These are phyloP conservation scores for Trapa incisa DNA, from an alignment of 345 rosid genomes.

Conservation along the genomic window DNA sequence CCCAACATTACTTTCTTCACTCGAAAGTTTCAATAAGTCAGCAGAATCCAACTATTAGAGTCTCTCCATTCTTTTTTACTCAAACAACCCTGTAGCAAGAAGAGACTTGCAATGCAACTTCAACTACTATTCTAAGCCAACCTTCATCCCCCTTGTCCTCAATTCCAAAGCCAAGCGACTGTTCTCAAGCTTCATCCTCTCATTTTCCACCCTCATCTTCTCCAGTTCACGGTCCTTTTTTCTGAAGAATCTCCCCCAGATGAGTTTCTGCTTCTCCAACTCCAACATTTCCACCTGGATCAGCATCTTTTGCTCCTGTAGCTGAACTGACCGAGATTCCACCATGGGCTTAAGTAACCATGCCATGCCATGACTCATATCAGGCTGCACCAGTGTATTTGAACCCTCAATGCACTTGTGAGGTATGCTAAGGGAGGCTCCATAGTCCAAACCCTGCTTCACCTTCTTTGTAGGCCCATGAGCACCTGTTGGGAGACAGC, in stretches of 20 bases:
- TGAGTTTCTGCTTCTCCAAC: conserved; percentile 69
- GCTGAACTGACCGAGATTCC: conserved; percentile 51
- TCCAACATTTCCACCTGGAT: conserved; percentile 67
- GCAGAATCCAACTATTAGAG: no score
- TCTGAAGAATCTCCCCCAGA: conserved; percentile 75
- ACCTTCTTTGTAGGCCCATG: conserved; percentile 43
- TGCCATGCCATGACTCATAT: conserved; percentile 38
- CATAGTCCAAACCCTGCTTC: conserved; percentile 37
- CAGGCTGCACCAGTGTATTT: conserved; percentile 31
- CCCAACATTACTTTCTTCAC: no score
- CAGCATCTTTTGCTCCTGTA: conserved; percentile 75
- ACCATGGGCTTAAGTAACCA: conserved; percentile 55
- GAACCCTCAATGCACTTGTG: conserved; percentile 29
- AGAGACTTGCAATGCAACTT: not conserved
- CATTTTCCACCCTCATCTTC: conserved; percentile 66
- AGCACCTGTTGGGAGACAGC: conserved; percentile 10
- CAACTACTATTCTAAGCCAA: conserved; percentile 4
- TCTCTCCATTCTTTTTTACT: no score
- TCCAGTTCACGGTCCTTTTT: conserved; percentile 71
- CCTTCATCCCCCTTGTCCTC: conserved; percentile 38
- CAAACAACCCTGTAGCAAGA: no score
- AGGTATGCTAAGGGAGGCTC: conserved; percentile 21
- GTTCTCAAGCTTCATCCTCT: conserved; percentile 84
- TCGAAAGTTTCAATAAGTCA: no score
- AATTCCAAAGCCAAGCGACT: conserved; percentile 61